These are phyloP conservation scores for Paecilomyces sp. DNA, from an alignment of 2,329 filamentous ascomycete species.

Conservation along the genomic window DNA sequence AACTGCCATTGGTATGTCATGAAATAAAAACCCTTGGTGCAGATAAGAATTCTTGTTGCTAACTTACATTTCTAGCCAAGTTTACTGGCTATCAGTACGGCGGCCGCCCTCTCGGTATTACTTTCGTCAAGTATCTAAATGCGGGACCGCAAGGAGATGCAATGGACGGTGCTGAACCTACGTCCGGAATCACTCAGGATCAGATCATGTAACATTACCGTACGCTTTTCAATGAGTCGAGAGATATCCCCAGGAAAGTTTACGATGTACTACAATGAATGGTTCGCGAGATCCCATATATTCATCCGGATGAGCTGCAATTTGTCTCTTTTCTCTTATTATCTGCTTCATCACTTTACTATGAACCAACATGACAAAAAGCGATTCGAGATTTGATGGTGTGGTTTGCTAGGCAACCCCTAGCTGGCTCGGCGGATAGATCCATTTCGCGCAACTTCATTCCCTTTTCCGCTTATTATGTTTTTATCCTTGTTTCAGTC, in stretches of 20 bases:
- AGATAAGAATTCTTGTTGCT: slow-evolving; percentile 15
- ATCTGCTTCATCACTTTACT: neutral
- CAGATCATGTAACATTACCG: slow-evolving; percentile 74
- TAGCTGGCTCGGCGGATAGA: neutral
- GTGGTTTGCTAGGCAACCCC: neutral
- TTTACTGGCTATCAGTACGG: slow-evolving; percentile 98
- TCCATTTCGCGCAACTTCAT: neutral
- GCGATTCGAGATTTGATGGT: neutral
- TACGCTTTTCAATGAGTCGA: neutral
- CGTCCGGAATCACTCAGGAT: slow-evolving; percentile 77
- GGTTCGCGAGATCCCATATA: neutral
- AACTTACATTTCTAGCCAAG: slow-evolving; percentile 52
- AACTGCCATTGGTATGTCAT: slow-evolving; percentile 66
- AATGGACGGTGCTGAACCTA: slow-evolving; percentile 75
- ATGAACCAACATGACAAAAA: neutral
- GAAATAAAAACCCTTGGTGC: neutral
- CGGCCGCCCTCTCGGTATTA: slow-evolving; percentile 84
- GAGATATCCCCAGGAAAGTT: neutral
- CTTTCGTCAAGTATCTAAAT: slow-evolving; percentile 87
- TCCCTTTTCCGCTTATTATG: neutral
- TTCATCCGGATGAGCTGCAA: neutral
- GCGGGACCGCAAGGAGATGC: slow-evolving; percentile 54
- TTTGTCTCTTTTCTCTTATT: neutral
- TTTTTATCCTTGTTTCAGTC: neutral
- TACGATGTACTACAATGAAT: neutral